Evolutionary conservation across 495 filamentous ascomycete species (phyloP), one percentile per base, ranked within the genome.

Genomic region (Xylaria telfairii): DNA sequence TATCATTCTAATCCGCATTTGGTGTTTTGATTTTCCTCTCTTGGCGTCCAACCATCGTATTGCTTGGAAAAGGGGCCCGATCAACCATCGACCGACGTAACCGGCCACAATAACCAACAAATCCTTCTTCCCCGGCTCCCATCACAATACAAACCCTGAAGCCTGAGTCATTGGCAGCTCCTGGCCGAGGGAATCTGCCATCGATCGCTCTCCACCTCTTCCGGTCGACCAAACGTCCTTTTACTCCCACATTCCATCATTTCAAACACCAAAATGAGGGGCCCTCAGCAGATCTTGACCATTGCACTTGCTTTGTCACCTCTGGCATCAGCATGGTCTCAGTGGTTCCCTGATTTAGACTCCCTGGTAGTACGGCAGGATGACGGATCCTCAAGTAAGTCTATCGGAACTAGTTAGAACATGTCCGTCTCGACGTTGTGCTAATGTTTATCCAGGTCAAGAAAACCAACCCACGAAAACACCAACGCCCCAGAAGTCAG

Each of bases 331-430:
- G 81, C 82, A 9, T 74, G 73, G 75, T 53, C 74, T 30, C 69
- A 70, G n/a, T 81, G 75, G 77, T 74, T 82, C 12, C 80, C 81
- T 26, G 77, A 80, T 12, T 8, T 77, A 26, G 81, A 84, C 65
- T 64, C 75, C 3, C 65, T 84, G 47, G 79, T 83, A 13, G 81
- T 80, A 24, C 76, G 82, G 42, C 77, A 75, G 61, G 76, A 83
- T 56, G 75, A 80, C 60, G 67, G 57, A 63, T 37, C 76, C 34
- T 71, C 71, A 10, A 24, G 75, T 77, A 73, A 71, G 72, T 72
- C 15, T 72, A 57, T 1, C 9, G 17, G 24, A 8, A 32, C 8
- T 21, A 34, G 26, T 24, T 24, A 21, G 42, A 10, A 37, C 3
- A 13, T 19, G 6, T n/a, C 12, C 9, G 24, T 17, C 17, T 64